A percentile compares a stretch with the other conserved stretches of the same genome.
Conservation (phyloP, 345 rosid genomes). For the Murraya paniculata region DNA sequence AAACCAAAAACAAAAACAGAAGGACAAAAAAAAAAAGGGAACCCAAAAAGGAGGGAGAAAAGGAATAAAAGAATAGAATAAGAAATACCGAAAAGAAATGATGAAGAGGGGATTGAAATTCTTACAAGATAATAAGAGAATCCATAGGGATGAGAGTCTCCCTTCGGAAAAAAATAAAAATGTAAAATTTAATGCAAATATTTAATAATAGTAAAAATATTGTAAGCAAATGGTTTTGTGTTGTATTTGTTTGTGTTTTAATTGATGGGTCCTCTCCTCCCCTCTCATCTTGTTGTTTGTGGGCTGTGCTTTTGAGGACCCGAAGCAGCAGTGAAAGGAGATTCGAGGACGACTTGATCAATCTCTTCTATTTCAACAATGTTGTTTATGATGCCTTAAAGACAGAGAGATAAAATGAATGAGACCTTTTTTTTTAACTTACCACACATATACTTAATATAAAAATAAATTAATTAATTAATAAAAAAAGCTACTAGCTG, state of each 20-base stretch:
- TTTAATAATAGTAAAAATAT: not conserved
- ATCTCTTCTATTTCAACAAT: not conserved
- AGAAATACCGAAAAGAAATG: slow-evolving; percentile 22
- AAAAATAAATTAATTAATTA: too few species aligned
- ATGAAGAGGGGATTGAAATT: slow-evolving; percentile 22
- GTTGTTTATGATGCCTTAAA: slow-evolving; percentile 4
- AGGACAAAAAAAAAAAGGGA: not conserved
- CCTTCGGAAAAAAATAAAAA: too few species aligned
- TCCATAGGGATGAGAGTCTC: slow-evolving; percentile 18
- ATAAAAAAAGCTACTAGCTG: slow-evolving; percentile 45
- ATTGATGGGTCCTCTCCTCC: slow-evolving; percentile 24
- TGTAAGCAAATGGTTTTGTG: not conserved
- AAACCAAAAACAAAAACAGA: not conserved
- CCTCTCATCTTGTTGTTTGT: not conserved
- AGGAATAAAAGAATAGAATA: slow-evolving; percentile 11
- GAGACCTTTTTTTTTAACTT: not conserved
- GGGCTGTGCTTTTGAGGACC: slow-evolving; percentile 31
- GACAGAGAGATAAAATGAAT: not conserved
- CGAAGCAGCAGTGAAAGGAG: slow-evolving; percentile 29
- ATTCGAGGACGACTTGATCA: slow-evolving; percentile 38
- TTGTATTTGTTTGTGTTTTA: not conserved
- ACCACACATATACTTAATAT: too few species aligned
- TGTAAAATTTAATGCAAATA: too few species aligned
- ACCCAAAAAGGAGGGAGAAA: not conserved
- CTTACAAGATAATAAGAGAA: slow-evolving; percentile 22